Evolutionary conservation across 2,329 filamentous ascomycete genomes (phyloP), one percentile per base, ranked within the genome.

Genomic region (Pseudomassariella vexata): DNA sequence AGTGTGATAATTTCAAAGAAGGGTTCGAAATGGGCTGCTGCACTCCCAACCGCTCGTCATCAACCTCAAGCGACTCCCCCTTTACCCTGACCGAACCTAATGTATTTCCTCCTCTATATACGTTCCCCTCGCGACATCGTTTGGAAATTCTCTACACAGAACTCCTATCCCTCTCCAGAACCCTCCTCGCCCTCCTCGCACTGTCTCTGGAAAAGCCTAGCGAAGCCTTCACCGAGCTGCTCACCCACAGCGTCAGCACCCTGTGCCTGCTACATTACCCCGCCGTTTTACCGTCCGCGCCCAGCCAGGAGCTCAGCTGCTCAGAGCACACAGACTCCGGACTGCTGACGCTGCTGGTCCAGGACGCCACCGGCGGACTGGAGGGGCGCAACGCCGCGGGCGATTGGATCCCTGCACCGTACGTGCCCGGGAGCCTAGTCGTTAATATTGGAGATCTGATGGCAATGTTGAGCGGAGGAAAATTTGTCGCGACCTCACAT

Each of bases 361-460:
- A 69, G 47, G 65, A 67, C 43, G 41, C 51, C 5, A 64, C 62
- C 2, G 63, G 63, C 15, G 66, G 63, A 1, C 50, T 70, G 4
- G 65, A 70, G 45, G 64, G 70, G 2, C 53, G 57, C 24, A 62
- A 67, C 35, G 54, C 56, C 4, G 46, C 52, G 6, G 59, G 57
- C 2, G 40, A 56, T 14, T 68, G 63, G 59, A 50, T 66, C 9
- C 34, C 55, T 2, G 63, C 60, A 5, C 57, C 61, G 1, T 60
- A 60, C 32, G 45, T 66, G 4, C 53, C 56, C 1, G 55, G 53
- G 6, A 59, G 56, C 0, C 49, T 68, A 9, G 59, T 68, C 0
- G 62, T 67, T 25, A 68, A 68, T 35, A 57, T 65, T 24, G 59
- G 59, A 19, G 63, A 68, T 40, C 46, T 67, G 26, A 60, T 67